phyloP scores from a whole-genome alignment of 2,329 filamentous ascomycete species.

The Albifimbria verrucaria region DNA sequence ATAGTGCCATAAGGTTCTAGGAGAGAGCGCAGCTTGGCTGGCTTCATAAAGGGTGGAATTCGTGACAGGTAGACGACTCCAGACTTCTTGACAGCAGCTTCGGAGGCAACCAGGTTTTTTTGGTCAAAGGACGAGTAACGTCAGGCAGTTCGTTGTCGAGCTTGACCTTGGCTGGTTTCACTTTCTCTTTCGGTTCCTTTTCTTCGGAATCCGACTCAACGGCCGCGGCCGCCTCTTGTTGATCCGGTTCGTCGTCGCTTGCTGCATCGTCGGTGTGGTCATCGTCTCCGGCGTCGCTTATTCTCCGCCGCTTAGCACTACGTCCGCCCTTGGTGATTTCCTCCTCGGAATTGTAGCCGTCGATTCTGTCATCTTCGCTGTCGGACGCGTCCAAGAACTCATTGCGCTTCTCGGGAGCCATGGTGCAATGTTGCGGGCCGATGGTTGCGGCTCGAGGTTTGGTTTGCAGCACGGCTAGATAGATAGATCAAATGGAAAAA shows the following conservation, averaged over 20 bases:
- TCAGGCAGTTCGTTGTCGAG: conserved; percentile 38
- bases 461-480: background rate
- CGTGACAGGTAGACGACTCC: conserved; percentile 82
- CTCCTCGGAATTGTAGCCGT: conserved; percentile 66
- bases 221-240: conserved; percentile 17
- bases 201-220: conserved; percentile 17
- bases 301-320: conserved; percentile 61
- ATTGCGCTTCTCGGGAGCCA: conserved; percentile 69
- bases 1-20: conserved; percentile 72
- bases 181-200: conserved; percentile 16
- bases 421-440: conserved; percentile 26
- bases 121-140: conserved; percentile 53
- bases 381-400: conserved; percentile 62
- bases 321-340: conserved; percentile 64
- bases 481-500: background rate
- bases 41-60: conserved; percentile 87
- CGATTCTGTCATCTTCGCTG: conserved; percentile 56
- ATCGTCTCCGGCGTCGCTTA: conserved; percentile 38
- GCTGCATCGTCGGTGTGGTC: conserved; percentile 16
- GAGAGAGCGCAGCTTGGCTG: conserved; percentile 70
- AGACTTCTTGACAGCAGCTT: conserved; percentile 65
- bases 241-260: conserved; percentile 17
- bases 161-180: conserved; percentile 21
- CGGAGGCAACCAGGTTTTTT: conserved; percentile 67
- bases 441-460: background rate